Evolutionary conservation across 1,139 yeast species (phyloP).

Genomic region (Wickerhamomyces sp.): DNA sequence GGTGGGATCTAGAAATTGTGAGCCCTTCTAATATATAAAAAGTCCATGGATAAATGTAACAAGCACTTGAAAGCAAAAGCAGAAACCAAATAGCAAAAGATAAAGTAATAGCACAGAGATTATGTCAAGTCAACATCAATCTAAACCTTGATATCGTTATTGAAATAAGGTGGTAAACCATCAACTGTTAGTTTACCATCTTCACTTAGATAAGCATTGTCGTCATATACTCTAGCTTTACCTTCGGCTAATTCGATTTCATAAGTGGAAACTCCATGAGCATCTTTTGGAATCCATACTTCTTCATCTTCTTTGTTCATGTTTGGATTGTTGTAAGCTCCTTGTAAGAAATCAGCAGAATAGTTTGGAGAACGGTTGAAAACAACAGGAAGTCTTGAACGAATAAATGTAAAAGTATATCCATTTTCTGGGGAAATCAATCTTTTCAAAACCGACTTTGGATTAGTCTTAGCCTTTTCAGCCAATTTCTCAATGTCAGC

Average conservation of each 20-base stretch:
- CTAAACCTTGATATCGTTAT: constrained; percentile 16
- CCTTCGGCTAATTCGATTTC: constrained; percentile 55
- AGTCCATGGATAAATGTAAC: too few species aligned
- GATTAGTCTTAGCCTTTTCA: constrained; percentile 11
- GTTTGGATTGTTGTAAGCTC: constrained; percentile 62
- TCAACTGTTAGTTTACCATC: constrained; percentile 48
- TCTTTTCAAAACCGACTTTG: constrained; percentile 25
- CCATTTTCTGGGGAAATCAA: constrained; percentile 31
- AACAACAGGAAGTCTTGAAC: constrained; percentile 29
- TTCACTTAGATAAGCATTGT: constrained; percentile 49
- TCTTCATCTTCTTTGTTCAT: constrained; percentile 58
- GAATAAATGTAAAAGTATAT: constrained; percentile 28
- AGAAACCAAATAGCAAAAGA: background rate
- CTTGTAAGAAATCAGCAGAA: constrained; percentile 29
- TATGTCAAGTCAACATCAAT: background rate
- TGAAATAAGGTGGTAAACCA: constrained; percentile 57
- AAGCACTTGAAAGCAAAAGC: background rate
- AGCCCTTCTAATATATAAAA: too few species aligned
- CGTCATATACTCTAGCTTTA: constrained; percentile 54
- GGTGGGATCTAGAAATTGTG: too few species aligned
- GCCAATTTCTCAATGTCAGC: constrained; percentile 10
- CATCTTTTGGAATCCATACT: constrained; percentile 67
- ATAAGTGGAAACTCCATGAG: constrained; percentile 60
- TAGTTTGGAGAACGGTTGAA: constrained; percentile 33
- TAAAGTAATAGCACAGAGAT: background rate